Base-by-base conservation (phyloP, 148 eudicot species). In the Fagopyrum esculentum region DNA sequence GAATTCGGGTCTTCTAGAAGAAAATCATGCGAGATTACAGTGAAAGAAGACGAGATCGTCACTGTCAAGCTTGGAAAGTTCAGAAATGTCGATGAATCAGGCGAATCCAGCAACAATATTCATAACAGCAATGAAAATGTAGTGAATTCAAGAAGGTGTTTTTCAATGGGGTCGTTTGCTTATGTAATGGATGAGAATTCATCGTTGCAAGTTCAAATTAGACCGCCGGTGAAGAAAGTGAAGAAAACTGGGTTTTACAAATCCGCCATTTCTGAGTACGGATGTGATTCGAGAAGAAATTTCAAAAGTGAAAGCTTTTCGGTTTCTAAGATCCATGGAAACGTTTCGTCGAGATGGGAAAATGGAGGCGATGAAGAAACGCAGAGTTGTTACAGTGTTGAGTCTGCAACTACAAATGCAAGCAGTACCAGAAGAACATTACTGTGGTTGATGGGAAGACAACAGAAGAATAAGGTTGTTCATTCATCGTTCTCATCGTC, bases 131-230 rank as follows among this genome's bases (percentile, higher is more conserved):
- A 44, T 59, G 52, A 77, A 9, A 72, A 50, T 45, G 78, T 76
- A 71, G 78, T 78, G 77, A 89, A 85, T 76, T 81, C 84, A 17
- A 92, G 98, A 51, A 86, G 98, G 75, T 95, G 98, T 72, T 90
- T 80, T 45, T 95, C 98, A 3, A 95, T 95, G 98, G 98, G 98
- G 0, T 92, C 98, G 15, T 92, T 95, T 82, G 92, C 93, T 0
- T 95, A 95, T 83, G 88, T 95, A 10, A 80, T 95, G 84, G 97
- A 95, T 76, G 99, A 92, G 74, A 80, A 69, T 69, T 71, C 88
- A 6, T 78, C 86, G 3, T 77, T 94, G 22, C 87, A 90, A 81
- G 98, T 94, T 0, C 92, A 97, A 30, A 86, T 94, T 22, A 81
- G 84, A 29, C 85, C 88, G 1, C 91, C 86, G 44, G 49, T 74